Base-by-base conservation (phyloP, 225 moss, liverwort and hornwort species). In the Ulota crispa region DNA sequence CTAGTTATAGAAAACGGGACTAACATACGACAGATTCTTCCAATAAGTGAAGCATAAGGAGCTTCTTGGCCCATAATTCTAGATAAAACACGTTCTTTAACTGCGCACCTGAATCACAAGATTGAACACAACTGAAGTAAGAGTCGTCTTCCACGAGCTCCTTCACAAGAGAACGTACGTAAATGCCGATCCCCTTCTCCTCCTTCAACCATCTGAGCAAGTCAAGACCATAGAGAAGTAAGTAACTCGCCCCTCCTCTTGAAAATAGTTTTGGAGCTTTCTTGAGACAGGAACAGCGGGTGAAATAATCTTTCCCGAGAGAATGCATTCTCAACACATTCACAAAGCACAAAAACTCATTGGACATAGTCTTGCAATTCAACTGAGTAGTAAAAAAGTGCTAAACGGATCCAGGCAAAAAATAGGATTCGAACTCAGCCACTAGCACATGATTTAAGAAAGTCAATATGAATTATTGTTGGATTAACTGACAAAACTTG, bases 201-300 rank as follows among this genome's bases (percentile, higher is more conserved):
- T 97, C 92, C 80, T 89, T 93, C n/a, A 97, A 83, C 97, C 97
- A 97, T 76, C 95, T 97, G 88, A 82, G 77, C 13, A 78, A 81
- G 37, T 67, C 73, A 83, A 69, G 85, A 80, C 10, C 82, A 80
- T 68, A 50, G 50, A 71, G 47, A 20, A 70, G 75, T 84, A 61
- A 87, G 74, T 69, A 69, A 63, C 56, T 73, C 27, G 36, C 36
- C 52, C 56, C 73, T 64, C 61, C 62, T 77, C 67, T 77, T 66
- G 61, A 71, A 76, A 78, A 56, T 24, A 31, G 23, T 50, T 53
- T 19, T 47, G 30, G 57, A 73, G 39, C 56, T 68, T 70, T 56
- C 79, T 65, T 30, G 30, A 63, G 23, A 45, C 24, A 82, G 28
- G 36, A 75, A 70, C 9, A 83, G 64, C 32, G n/a, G 30, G 52